phyloP scores from a whole-genome alignment of 2,329 filamentous ascomycete species.

The Fusarium nematophilum region DNA sequence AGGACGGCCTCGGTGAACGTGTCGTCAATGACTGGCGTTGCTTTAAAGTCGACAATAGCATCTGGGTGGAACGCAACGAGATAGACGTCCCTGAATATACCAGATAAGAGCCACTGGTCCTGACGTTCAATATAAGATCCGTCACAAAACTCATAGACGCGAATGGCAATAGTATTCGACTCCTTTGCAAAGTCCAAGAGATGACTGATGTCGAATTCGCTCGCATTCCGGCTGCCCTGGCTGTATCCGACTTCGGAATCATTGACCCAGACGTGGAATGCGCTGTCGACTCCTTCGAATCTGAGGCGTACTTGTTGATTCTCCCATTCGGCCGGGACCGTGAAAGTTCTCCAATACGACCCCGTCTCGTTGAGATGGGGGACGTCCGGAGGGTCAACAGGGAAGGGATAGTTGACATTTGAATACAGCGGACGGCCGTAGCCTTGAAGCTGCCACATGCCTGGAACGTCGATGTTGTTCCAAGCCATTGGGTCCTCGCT shows the following conservation, averaged over 20 bases:
- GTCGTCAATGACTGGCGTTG: constrained; percentile 64
- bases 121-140: constrained; percentile 76
- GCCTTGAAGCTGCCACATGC: constrained; percentile 76
- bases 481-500: constrained; percentile 14
- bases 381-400: constrained; percentile 70
- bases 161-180: constrained; percentile 66
- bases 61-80: constrained; percentile 65
- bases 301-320: constrained; percentile 66
- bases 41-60: constrained; percentile 66
- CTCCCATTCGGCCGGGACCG: constrained; percentile 59
- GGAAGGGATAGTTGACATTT: constrained; percentile 73
- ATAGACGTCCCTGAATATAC: constrained; percentile 74
- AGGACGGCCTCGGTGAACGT: constrained; percentile 54
- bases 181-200: constrained; percentile 56
- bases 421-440: constrained; percentile 74
- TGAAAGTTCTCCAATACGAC: constrained; percentile 67
- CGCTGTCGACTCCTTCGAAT: constrained; percentile 77
- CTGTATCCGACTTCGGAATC: constrained; percentile 71
- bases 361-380: constrained; percentile 72
- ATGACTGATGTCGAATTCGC: constrained; percentile 74
- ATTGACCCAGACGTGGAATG: constrained; percentile 76
- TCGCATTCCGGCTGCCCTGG: constrained; percentile 73
- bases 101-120: constrained; percentile 74
- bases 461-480: constrained; percentile 67
- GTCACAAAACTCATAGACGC: constrained; percentile 75